These are phyloP conservation scores for Fragilaria crotonensis DNA, from an alignment of 108 stramenopile species.

Conservation along the genomic window DNA sequence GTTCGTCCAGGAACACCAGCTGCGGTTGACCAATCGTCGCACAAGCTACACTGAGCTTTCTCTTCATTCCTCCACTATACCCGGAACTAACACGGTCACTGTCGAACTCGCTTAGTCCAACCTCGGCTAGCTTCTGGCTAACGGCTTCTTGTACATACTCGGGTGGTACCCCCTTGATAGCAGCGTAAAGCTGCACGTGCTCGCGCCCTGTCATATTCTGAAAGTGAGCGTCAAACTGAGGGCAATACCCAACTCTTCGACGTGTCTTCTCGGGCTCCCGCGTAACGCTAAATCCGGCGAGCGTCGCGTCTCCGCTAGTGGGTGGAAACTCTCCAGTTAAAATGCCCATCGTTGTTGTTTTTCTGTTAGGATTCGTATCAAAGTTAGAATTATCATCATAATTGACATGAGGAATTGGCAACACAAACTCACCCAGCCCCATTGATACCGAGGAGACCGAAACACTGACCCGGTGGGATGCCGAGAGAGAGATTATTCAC, in stretches of 20 bases:
- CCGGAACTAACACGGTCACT: slow-evolving; percentile 48
- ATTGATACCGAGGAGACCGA: slow-evolving; percentile 81
- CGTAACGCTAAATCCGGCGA: slow-evolving; percentile 78
- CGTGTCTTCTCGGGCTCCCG: slow-evolving; percentile 74
- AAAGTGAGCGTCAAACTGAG: slow-evolving; percentile 97
- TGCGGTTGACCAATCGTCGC: slow-evolving; percentile 80
- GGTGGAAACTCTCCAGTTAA: slow-evolving; percentile 94
- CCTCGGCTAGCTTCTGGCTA: slow-evolving; percentile 57
- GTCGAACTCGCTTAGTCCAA: slow-evolving; percentile 72
- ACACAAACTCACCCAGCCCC: slow-evolving; percentile 43
- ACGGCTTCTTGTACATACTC: slow-evolving; percentile 41
- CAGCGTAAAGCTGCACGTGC: slow-evolving; percentile 93
- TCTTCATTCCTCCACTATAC: slow-evolving; percentile 89
- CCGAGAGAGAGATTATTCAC: slow-evolving; percentile 82
- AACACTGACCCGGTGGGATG: slow-evolving; percentile 84
- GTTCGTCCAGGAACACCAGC: slow-evolving; percentile 79
- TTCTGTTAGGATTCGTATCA: slow-evolving; percentile 8
- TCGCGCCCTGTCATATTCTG: slow-evolving; percentile 94
- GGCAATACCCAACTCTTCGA: slow-evolving; percentile 89
- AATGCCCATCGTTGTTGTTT: slow-evolving; percentile 87
- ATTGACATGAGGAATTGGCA: neutral
- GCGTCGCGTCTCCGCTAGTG: slow-evolving; percentile 81
- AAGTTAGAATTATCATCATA: neutral
- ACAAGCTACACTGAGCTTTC: slow-evolving; percentile 75
- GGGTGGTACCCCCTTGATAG: slow-evolving; percentile 80